Evolutionary conservation across 164 flowering plant species (phyloP).

Genomic region (Kalanchoe fedtschenkoi): DNA sequence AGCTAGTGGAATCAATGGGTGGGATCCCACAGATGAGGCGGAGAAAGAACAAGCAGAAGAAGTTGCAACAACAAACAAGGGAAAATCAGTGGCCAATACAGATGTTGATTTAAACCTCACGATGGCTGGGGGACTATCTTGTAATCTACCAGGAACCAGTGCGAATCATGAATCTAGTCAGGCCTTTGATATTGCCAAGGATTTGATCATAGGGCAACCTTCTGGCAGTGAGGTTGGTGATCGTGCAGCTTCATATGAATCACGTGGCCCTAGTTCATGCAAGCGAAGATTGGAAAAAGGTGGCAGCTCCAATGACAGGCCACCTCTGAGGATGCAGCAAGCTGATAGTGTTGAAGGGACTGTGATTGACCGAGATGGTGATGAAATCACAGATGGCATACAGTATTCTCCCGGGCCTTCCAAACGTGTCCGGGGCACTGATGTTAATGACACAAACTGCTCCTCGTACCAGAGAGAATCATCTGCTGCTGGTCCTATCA

Average conservation of each 20-base stretch:
- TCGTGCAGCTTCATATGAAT: constrained; percentile 95
- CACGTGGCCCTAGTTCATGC: constrained; percentile 82
- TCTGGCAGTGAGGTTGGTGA: constrained; percentile 95
- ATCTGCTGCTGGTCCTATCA: constrained; percentile 89
- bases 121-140: constrained; percentile 50
- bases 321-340: constrained; percentile 44
- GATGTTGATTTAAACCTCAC: constrained; percentile 72
- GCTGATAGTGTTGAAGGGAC: constrained; percentile 94
- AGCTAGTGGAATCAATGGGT: constrained; percentile 90
- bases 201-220: constrained; percentile 77
- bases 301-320: constrained; percentile 83
- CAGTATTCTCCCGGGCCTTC: constrained; percentile 84
- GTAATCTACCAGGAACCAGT: constrained; percentile 26
- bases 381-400: constrained; percentile 71
- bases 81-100: constrained; percentile 27
- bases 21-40: constrained; percentile 66
- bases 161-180: constrained; percentile 24
- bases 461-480: constrained; percentile 48
- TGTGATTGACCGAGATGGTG: constrained; percentile 91
- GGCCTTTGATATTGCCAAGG: constrained; percentile 47
- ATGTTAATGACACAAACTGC: constrained; percentile 36
- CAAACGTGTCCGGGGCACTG: constrained; percentile 66
- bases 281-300: constrained; percentile 76
- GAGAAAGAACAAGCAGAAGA: constrained; percentile 81
- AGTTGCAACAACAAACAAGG: constrained; percentile 57